A percentile compares a stretch with the other conserved stretches of the same genome.
Evolutionary conservation across 1,284 basidiomycete species (phyloP).

Genomic region (Papiliotrema fonsecae): DNA sequence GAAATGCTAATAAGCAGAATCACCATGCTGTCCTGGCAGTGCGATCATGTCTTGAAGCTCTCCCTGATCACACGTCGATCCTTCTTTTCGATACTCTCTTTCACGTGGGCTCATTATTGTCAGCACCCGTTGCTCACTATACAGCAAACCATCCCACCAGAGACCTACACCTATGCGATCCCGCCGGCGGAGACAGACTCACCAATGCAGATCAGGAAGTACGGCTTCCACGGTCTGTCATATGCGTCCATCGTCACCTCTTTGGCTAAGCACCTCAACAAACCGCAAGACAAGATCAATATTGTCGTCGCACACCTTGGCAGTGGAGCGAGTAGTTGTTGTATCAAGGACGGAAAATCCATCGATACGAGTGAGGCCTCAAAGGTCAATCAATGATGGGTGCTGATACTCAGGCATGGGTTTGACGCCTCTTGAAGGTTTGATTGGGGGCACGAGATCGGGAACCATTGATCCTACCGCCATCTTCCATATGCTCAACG

Average conservation of each 20-base stretch:
- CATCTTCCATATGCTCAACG: constrained; percentile 76
- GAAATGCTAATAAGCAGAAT: constrained; percentile 37
- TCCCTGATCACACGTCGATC: constrained; percentile 55
- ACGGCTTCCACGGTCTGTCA: constrained; percentile 74
- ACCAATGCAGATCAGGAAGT: constrained; percentile 68
- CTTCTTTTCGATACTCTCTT: constrained; percentile 75
- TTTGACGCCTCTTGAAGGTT: constrained; percentile 50
- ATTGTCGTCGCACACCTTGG: constrained; percentile 79
- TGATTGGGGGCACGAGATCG: constrained; percentile 80
- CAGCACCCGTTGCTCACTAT: not conserved
- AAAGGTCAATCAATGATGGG: not conserved
- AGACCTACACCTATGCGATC: constrained; percentile 73
- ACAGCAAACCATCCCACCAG: constrained; percentile 59
- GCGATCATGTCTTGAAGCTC: constrained; percentile 55
- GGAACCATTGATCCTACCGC: constrained; percentile 76
- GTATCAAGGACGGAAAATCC: constrained; percentile 63
- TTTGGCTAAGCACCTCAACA: constrained; percentile 55
- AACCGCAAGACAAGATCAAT: constrained; percentile 54
- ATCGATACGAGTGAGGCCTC: constrained; percentile 59
- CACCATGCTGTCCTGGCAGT: constrained; percentile 52
- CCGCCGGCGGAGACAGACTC: constrained; percentile 55
- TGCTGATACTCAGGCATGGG: constrained; percentile 34
- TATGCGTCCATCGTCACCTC: constrained; percentile 43
- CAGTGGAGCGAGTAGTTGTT: constrained; percentile 68
- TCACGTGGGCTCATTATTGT: constrained; percentile 50